Base-by-base conservation (phyloP, 768 basidiomycete genomes). In the Tulasnella sp. region DNA sequence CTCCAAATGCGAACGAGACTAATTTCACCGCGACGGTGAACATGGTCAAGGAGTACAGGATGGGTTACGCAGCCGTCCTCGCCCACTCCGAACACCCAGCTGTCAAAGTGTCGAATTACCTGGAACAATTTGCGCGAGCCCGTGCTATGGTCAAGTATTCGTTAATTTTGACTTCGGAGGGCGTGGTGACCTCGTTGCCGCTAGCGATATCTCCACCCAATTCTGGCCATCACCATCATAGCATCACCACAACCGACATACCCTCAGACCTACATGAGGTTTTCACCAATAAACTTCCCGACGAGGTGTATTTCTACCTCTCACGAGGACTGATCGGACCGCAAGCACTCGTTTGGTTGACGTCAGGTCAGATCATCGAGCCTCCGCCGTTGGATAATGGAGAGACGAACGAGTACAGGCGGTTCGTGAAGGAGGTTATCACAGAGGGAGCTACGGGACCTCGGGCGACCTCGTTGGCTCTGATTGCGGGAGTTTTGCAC, bases 261-360 rank as follows among this genome's bases (percentile, higher is more conserved):
- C 98, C 98, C 3, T 85, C 87, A 75, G 97, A 99, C 86, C 87
- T 99, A 54, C 94, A 97, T 84, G 96, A 98, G 77, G 94, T 99
- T 81, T 99, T 98, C 87, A 97, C 96, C 14, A 88, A 95, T 86
- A 93, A 96, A 72, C 89, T 99, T 37, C 97, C 97, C 0, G 98
- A 99, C 85, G 96, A 99, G 85, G 90, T 98, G 80, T 99, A 97
- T 87, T 98, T 93, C 86, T 98, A 98, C 85, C 90, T 99, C 82
- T 98, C 96, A 54, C 93, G 96, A 24, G 97, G 98, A 7, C 90
- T 99, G 20, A 85, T 98, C 77, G 92, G 92, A 12, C 95, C 97
- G 0, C 94, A 96, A 83, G 92, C 96, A 14, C 90, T 99, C 34
- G 93, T 96, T n/a, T 98, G 97, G 94, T 91, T 99, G 80, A 96